Base-by-base conservation (phyloP, 768 basidiomycete genomes). In the Suillus ampliporus region DNA sequence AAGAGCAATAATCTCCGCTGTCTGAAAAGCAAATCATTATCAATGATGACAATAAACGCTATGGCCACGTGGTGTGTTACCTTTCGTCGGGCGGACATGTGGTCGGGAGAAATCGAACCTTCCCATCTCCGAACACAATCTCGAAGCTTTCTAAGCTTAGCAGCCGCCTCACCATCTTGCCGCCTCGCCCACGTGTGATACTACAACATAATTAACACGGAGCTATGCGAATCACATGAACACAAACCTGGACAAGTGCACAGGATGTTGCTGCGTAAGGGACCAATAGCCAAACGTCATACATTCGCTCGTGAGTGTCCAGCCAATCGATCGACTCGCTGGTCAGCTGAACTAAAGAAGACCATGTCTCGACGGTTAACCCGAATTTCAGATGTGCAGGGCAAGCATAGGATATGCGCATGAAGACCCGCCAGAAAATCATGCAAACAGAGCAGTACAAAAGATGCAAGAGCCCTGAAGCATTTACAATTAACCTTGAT, bases 401-500 rank as follows among this genome's bases (percentile, higher is more conserved):
- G 71, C 93, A 92, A 21, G 88, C 84, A 78, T 97, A 99, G 62
- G 93, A 95, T 76, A 98, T 94, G 57, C 97, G 87, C 94, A 98
- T 96, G 80, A 98, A 99, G 37, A 97, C 95, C 56, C 97, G 90
- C 89, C 94, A 97, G 78, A 97, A 96, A 75, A 99, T 92, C 88
- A 99, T 97, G 68, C 89, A 90, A 48, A 98, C 89, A 71, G 92
- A 94, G 35, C 91, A 86, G 74, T 93, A 95, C 44, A 94, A 82
- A 58, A 98, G 76, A 75, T 97, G 95, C 26, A 99, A 81, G 60
- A 97, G 80, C 46, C 97, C 96, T 93, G 68, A 23, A 23, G 8
- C 13, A 48, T 57, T n/a, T 43, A 31, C 59, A 65, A 35, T 66
- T 62, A 26, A 21, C 47, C 28, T 64, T 56, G 50, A 43, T 35